Base-by-base conservation (phyloP, 805 yeast genomes). In the Wickerhamiella siamensis region DNA sequence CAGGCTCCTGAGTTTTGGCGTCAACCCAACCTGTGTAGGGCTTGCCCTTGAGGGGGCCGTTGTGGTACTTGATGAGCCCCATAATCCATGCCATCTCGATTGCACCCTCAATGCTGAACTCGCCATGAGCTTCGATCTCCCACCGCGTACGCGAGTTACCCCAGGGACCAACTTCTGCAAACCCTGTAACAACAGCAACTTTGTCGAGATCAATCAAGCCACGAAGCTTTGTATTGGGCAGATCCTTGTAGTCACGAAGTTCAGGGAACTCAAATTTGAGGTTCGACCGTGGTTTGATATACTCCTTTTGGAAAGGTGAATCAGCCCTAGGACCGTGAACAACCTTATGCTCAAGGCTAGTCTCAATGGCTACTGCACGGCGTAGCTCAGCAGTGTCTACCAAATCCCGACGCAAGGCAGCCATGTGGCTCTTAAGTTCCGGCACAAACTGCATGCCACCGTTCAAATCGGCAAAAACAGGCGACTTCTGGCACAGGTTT, bases 21-120 rank as follows among this genome's bases (percentile, higher is more conserved):
- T 91, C 99, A 53, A 88, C 83, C 98, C 98, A 91, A 55, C 97
- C 97, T 38, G 91, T 71, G 70, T 87, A 87, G 56, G 86, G 88
- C 51, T 51, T 52, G 58, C 87, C 87, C 74, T 83, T 83, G 58
- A 83, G 70, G 60, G 71, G 71, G 67, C 95, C 97, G 53, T 83
- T 83, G 69, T 83, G 91, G 69, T 91, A 91, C 67, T 83, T 84
- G 68, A 91, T 87, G 60, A 82, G 74, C 52, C 96, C 96, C 97
- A 91, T 91, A 55, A 91, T 87, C 96, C 97, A 91, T 39, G 99
- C 97, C 94, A 91, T 87, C 69, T 91, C 98, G 59, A 91, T 80
- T 59, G 95, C 81, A 58, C 98, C 98, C 67, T 91, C 98, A 54
- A 91, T 69, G 8, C 96, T 87, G 66, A 91, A 91, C 59, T 82